Evolutionary conservation across 257 asterid genomes (phyloP), one percentile per base, ranked within the genome.

Genomic region (Solanum lignicaule): DNA sequence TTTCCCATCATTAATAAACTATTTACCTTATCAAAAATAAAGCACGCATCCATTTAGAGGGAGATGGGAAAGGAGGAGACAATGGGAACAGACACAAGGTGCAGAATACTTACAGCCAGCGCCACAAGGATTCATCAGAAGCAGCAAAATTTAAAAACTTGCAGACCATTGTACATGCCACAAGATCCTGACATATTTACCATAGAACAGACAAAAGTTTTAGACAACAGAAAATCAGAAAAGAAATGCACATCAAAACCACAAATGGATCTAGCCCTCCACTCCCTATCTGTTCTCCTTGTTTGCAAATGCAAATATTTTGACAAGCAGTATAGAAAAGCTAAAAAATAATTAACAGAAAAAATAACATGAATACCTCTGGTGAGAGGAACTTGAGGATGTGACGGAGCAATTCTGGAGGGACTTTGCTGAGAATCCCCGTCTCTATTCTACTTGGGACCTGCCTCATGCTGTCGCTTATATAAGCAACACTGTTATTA

Each of bases 81-180:
- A 46, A n/a, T 41, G 36, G 88, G 83, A 84, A 20, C 52, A 43
- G 52, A 62, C 69, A 20, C 21, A 72, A 52, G 75, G 75, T 68
- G 74, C 86, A 39, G 76, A 87, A 84, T 88, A 93, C 98, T 95
- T 76, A 95, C 98, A 95, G 90, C 93, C 95, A 95, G 75, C 96
- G 94, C 98, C 98, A 95, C 93, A 94, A 84, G 25, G 96, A 93
- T 91, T 95, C 98, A 86, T 94, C 98, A 33, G 96, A 92, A 90
- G 98, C 96, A 88, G 93, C 95, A 92, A 84, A 86, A 86, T 91
- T 93, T 31, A 95, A 91, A 90, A 94, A 95, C 92, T 92, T 92
- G 91, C 98, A 95, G 69, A 92, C 96, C 94, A 93, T 55, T n/a
- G 98, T 92, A 89, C 98, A 95, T 7, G 96, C 90, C 87, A 92